Evolutionary conservation across 1,284 basidiomycete genomes (phyloP).

Genomic region (Malassezia arunalokei): DNA sequence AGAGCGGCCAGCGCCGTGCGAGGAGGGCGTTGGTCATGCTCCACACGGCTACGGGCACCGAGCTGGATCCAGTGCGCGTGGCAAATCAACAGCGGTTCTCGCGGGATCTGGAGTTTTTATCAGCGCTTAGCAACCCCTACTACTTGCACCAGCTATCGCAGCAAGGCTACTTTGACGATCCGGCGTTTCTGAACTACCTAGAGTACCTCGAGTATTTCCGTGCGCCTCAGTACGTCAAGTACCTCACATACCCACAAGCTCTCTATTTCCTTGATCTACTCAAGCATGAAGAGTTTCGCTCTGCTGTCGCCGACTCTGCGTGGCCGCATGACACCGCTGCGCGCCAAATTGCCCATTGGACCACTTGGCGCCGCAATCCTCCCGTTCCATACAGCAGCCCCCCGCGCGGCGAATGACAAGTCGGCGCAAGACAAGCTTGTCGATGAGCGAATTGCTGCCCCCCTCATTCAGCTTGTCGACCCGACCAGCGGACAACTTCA

Average conservation of each 20-base stretch:
- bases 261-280: slow-evolving; percentile 31
- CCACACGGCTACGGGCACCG: background rate
- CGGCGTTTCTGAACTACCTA: slow-evolving; percentile 30
- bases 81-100: slow-evolving; percentile 33
- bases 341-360: slow-evolving; percentile 34
- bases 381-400: background rate
- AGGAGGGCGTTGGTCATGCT: background rate
- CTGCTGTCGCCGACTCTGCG: slow-evolving; percentile 23
- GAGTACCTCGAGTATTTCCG: slow-evolving; percentile 31
- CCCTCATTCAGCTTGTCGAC: slow-evolving; percentile 28
- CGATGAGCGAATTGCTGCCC: slow-evolving; percentile 21
- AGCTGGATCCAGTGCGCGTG: slow-evolving; percentile 4
- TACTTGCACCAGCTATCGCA: slow-evolving; percentile 35
- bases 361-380: slow-evolving; percentile 25
- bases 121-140: slow-evolving; percentile 35
- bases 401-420: background rate
- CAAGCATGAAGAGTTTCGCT: slow-evolving; percentile 25
- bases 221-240: slow-evolving; percentile 30
- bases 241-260: slow-evolving; percentile 36
- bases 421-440: slow-evolving; percentile 1
- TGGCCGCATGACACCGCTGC: slow-evolving; percentile 33
- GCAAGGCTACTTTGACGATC: slow-evolving; percentile 21
- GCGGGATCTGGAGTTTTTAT: slow-evolving; percentile 36
- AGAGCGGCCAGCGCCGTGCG: too few relatives aligned
- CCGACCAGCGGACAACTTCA: slow-evolving; percentile 27